Evolutionary conservation across 495 filamentous ascomycete species (phyloP), one percentile per base, ranked within the genome.

Genomic region (Endocarpon pusillum): DNA sequence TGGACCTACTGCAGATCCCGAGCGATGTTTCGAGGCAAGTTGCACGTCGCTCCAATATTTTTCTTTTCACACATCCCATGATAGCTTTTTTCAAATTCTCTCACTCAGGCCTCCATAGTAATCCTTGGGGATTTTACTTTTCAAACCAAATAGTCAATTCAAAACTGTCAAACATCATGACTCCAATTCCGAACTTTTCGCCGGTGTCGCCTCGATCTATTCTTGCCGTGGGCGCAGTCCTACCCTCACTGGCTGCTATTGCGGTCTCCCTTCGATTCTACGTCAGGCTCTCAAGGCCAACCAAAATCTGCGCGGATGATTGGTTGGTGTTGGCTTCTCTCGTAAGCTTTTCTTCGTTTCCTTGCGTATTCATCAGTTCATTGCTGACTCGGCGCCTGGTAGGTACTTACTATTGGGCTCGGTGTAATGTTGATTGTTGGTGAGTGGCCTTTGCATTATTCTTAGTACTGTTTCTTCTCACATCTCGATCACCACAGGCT

Each of bases 221-320:
- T 4, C 21, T 38, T 20, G 26, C 36, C n/a, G 32, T 40, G 14
- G 37, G 37, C 14, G 22, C 33, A 1, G 31, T 40, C 2, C 12
- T 40, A n/a, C 37, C 37, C 12, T 19, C 33, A 10, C 19, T 35
- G 1, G 37, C 29, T 9, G 12, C 24, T 23, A 10, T 36, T 25
- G 32, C 37, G 14, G 37, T 40, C 6, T 15, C 19, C 11, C 32
- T 35, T 20, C 37, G 37, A 12, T 36, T 40, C 22, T 40, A 27
- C 18, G 37, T 35, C 9, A 35, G 23, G 16, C 21, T 24, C 27
- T 3, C 3, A n/a, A 40, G 19, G 21, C 15, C 5, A n/a, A 19
- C 7, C 3, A 20, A 30, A 3, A 3, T 40, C 4, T 6, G 37
- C 15, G n/a, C 23, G 4, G 37, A 40, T 35, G 37, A 40, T 23